These are phyloP conservation scores for Gossypium aridum DNA, from an alignment of 441 rosid species.

Conservation along the genomic window DNA sequence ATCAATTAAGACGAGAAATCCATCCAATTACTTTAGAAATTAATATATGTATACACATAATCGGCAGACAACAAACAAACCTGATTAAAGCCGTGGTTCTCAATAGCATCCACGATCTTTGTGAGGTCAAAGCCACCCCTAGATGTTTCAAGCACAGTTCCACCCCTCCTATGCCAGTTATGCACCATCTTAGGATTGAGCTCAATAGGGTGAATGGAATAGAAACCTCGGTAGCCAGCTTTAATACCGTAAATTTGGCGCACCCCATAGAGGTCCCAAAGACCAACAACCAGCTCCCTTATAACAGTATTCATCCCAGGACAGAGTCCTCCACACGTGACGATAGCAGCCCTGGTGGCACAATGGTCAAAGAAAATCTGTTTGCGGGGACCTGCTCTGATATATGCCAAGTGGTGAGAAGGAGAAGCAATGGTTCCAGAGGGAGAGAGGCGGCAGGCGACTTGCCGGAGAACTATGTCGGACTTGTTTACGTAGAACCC, in stretches of 20 bases:
- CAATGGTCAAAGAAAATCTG: conserved; percentile 43
- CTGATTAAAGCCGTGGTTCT: conserved; percentile 55
- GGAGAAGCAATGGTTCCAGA: conserved; percentile 21
- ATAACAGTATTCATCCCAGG: conserved; percentile 88
- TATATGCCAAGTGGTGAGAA: conserved; percentile 35
- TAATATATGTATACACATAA: background rate
- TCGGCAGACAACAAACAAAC: conserved; percentile 19
- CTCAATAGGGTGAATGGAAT: conserved; percentile 40
- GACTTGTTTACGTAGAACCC: conserved; percentile 59
- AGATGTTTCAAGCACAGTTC: conserved; percentile 73
- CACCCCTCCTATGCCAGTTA: conserved; percentile 70
- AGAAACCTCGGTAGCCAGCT: conserved; percentile 86
- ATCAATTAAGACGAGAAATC: background rate
- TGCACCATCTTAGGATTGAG: conserved; percentile 62
- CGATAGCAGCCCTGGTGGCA: conserved; percentile 53
- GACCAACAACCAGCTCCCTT: conserved; percentile 76
- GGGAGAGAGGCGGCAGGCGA: conserved; percentile 42
- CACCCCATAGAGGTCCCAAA: conserved; percentile 82
- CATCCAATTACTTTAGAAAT: background rate
- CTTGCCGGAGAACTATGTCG: conserved; percentile 59
- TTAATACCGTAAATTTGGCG: conserved; percentile 56
- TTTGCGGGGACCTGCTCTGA: conserved; percentile 68
- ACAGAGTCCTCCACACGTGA: conserved; percentile 88
- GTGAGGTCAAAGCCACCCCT: conserved; percentile 69
- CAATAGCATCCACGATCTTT: conserved; percentile 64